Base-by-base conservation (phyloP, 257 asterid genomes). In the Nicotiana noctiflora region DNA sequence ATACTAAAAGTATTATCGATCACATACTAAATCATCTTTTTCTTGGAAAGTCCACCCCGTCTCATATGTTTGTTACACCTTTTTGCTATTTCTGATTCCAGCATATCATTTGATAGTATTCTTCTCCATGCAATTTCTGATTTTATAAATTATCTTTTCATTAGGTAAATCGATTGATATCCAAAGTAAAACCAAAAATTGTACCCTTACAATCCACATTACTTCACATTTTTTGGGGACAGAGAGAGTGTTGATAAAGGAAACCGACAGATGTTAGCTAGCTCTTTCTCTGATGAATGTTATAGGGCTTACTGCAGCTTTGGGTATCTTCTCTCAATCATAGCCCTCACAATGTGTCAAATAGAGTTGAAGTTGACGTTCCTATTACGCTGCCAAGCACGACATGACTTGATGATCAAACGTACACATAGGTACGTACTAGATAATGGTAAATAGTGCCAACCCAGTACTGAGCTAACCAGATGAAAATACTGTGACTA, bases 61-160 rank as follows among this genome's bases (percentile, higher is more conserved):
- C 74, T 64, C 14, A 64, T 64, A 64, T 14, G n/a, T 86, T 86
- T 92, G 46, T 12, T 29, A 29, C 72, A 64, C 23, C 72, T 29
- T 63, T 62, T 63, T 63, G 32, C 70, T 63, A 14, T 63, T 27
- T 27, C 7, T 40, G 13, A 63, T 63, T 63, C 40, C 29, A 63
- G 44, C 27, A 2, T 27, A 32, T 63, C 17, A 29, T 64, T 14
- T 64, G 46, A 29, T 29, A 29, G 72, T 29, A 29, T 37, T 62
- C 68, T 25, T 25, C 27, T 25, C 27, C 68, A 1, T 27, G 37
- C 4, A 25, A 62, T 62, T 25, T 62, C 11, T 27, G 13, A 11
- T 34, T 62, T 62, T 25, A 61, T 61, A 25, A 13, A 23, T 27
- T 27, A 49, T 21, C 5, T 61, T 25, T 62, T 23, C 11, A 62